A percentile compares a stretch with the other conserved stretches of the same genome.
These are phyloP conservation scores for Fraxinus angustifolia DNA, from an alignment of 305 asterid species.

Conservation along the genomic window DNA sequence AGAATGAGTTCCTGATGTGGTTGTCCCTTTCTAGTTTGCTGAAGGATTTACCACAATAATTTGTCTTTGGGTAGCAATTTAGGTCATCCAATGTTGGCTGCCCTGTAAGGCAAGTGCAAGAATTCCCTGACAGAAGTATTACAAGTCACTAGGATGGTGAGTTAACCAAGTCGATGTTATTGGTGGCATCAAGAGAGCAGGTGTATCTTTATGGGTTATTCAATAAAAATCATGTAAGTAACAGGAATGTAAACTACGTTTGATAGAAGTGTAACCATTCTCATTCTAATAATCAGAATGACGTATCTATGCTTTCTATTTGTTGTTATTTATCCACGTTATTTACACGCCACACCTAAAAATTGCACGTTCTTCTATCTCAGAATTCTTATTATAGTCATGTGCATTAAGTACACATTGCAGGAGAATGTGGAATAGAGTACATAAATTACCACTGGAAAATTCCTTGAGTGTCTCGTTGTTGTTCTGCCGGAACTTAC, in stretches of 20 bases:
- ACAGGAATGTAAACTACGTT: neutral
- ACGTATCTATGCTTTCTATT: neutral
- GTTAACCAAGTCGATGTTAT: neutral
- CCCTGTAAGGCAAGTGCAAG: constrained; percentile 53
- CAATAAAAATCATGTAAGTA: neutral
- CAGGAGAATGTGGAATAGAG: neutral
- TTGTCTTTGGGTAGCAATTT: constrained; percentile 52
- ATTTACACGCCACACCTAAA: neutral
- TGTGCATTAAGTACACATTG: neutral
- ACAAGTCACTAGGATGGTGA: constrained; percentile 12
- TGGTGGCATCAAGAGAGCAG: neutral
- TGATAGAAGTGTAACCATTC: neutral
- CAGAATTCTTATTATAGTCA: neutral
- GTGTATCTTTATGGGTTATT: neutral
- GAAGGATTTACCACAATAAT: constrained; percentile 41
- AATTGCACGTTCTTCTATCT: neutral
- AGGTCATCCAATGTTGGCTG: constrained; percentile 61
- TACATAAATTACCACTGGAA: constrained; percentile 51
- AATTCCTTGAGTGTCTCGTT: constrained; percentile 63
- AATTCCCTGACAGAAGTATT: constrained; percentile 29
- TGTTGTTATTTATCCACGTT: neutral
- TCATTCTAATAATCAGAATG: neutral
- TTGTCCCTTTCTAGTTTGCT: constrained; percentile 51
- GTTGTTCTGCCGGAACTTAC: constrained; percentile 80
- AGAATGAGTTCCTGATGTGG: constrained; percentile 58